These are phyloP conservation scores for Chalara sp. DNA, from an alignment of 2,329 filamentous ascomycete species.

Conservation along the genomic window DNA sequence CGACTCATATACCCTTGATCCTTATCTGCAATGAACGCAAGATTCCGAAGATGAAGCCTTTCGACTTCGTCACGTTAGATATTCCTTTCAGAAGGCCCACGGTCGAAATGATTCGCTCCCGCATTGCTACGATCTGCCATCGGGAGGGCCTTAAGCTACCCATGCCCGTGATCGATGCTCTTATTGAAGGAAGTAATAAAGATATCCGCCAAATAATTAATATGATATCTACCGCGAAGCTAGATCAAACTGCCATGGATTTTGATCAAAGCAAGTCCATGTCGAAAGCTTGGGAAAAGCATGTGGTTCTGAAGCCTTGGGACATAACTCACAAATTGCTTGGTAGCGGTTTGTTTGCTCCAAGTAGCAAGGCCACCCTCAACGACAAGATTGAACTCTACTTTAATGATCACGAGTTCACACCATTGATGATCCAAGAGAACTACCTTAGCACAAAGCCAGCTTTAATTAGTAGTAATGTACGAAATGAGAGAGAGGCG, in stretches of 20 bases:
- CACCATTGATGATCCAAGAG: constrained; percentile 94
- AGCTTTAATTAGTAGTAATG: constrained; percentile 33
- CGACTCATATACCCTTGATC: constrained; percentile 90
- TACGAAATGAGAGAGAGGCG: constrained; percentile 59
- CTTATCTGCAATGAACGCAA: constrained; percentile 95
- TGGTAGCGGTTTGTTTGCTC: constrained; percentile 76
- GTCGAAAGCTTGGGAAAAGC: constrained; percentile 98
- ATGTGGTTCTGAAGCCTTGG: constrained; percentile 94
- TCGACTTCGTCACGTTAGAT: constrained; percentile 79
- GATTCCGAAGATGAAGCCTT: constrained; percentile 96
- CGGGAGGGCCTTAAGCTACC: constrained; percentile 86
- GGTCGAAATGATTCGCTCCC: constrained; percentile 81
- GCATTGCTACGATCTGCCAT: constrained; percentile 92
- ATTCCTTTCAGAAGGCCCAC: constrained; percentile 85
- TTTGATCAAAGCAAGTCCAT: constrained; percentile 86
- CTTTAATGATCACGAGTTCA: constrained; percentile 99
- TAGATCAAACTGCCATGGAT: constrained; percentile 74
- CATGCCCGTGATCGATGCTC: constrained; percentile 74
- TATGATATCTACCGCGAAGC: constrained; percentile 91
- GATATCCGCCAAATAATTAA: constrained; percentile 98
- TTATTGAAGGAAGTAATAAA: constrained; percentile 92
- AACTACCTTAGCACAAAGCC: constrained; percentile 89
- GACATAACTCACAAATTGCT: constrained; percentile 95
- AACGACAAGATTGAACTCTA: constrained; percentile 99
- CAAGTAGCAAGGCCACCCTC: constrained; percentile 75